Conservation (phyloP, 306 rosid genomes). For the Crotalaria pallida region DNA sequence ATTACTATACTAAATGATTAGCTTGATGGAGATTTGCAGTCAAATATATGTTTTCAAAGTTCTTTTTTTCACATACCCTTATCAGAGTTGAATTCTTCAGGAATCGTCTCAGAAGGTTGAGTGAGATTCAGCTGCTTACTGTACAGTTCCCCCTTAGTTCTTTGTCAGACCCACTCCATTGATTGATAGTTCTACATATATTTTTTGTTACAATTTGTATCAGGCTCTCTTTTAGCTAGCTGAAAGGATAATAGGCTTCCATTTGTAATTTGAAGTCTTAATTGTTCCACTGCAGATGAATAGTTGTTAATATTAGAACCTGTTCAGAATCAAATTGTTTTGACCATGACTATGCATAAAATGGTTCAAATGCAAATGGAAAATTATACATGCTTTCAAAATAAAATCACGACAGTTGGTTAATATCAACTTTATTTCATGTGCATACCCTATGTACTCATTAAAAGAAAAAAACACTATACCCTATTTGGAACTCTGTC, state of each 20-base stretch:
- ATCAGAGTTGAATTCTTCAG: constrained; percentile 28
- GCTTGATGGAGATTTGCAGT: constrained; percentile 25
- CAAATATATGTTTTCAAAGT: constrained; percentile 1
- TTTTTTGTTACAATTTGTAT: constrained; percentile 14
- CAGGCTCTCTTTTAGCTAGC: constrained; percentile 19
- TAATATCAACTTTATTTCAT: neutral
- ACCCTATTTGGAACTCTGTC: neutral
- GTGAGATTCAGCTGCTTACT: constrained; percentile 34
- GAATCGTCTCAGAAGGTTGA: constrained; percentile 34
- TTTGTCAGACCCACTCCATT: constrained; percentile 13
- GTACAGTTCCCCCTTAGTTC: constrained; percentile 44
- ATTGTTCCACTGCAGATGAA: constrained; percentile 18
- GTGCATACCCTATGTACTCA: neutral
- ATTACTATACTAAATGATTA: constrained; percentile 13
- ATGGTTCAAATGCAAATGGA: neutral
- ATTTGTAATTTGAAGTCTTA: constrained; percentile 22
- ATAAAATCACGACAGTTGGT: neutral
- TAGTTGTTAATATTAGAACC: constrained; percentile 18
- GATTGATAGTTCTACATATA: constrained; percentile 26
- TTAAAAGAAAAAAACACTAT: too few species aligned
- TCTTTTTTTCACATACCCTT: constrained; percentile 21
- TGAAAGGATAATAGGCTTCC: constrained; percentile 16
- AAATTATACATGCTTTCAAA: neutral
- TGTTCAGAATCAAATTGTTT: constrained; percentile 3
- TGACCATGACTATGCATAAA: neutral